Percentiles rank a stretch among this genome's conserved stretches.
Evolutionary conservation across 2,329 filamentous ascomycete species (phyloP).

Genomic region (Penicillium sp.): DNA sequence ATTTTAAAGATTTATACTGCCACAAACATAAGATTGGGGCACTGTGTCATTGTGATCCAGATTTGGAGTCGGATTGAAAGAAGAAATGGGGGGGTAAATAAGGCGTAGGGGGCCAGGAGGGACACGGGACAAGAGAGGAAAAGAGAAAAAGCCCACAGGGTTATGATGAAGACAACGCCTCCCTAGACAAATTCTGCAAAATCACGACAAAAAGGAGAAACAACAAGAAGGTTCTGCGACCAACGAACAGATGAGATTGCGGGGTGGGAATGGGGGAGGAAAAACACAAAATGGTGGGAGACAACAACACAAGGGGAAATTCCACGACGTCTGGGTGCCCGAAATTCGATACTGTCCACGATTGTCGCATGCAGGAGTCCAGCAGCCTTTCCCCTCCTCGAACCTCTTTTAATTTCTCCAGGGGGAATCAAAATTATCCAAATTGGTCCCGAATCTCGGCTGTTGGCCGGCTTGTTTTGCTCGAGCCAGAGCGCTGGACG

Average conservation of each 20-base stretch:
- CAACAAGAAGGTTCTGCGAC: slow-evolving; percentile 37
- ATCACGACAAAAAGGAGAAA: slow-evolving; percentile 31
- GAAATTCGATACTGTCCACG: slow-evolving; percentile 43
- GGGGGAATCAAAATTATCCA: slow-evolving; percentile 33
- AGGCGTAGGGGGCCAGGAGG: slow-evolving; percentile 1
- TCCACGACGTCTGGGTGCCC: slow-evolving; percentile 30
- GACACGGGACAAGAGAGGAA: slow-evolving; percentile 26
- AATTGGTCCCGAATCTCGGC: slow-evolving; percentile 37
- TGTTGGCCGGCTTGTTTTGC: slow-evolving; percentile 34
- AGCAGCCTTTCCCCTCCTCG: slow-evolving; percentile 28
- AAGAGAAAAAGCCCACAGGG: slow-evolving; percentile 39
- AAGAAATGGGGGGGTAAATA: slow-evolving; percentile 1
- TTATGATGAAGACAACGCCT: slow-evolving; percentile 47
- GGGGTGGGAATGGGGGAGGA: slow-evolving; percentile 22
- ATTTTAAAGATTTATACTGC: slow-evolving; percentile 23
- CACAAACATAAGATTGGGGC: slow-evolving; percentile 16
- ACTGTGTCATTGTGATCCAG: slow-evolving; percentile 27
- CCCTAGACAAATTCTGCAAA: slow-evolving; percentile 48
- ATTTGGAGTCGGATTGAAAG: slow-evolving; percentile 22
- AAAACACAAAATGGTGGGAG: slow-evolving; percentile 30
- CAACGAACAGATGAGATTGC: slow-evolving; percentile 33
- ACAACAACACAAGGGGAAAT: slow-evolving; percentile 4
- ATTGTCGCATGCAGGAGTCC: slow-evolving; percentile 33
- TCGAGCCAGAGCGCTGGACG: slow-evolving; percentile 30
- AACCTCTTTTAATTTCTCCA: slow-evolving; percentile 3